Evolutionary conservation across 495 filamentous ascomycete species (phyloP).

Genomic region (Trichodelitschia bisporula): DNA sequence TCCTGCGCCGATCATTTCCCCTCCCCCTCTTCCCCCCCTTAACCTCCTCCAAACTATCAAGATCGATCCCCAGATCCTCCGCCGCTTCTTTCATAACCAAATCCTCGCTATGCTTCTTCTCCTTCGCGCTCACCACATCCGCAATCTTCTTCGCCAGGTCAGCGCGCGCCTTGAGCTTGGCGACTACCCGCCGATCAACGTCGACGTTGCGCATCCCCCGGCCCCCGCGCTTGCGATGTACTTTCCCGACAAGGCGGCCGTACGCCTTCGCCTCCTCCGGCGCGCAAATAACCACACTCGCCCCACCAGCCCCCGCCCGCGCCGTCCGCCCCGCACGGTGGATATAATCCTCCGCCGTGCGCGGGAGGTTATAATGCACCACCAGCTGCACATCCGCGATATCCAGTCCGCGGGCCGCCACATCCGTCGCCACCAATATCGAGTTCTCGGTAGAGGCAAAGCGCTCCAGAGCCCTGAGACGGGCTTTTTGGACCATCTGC

Average conservation of each 20-base stretch:
- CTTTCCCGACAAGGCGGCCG: conserved; percentile 61
- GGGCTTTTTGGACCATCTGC: conserved; percentile 91
- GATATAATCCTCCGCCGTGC: conserved; percentile 78
- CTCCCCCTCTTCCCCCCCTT: conserved; percentile 33
- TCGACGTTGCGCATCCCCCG: conserved; percentile 54
- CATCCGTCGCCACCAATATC: conserved; percentile 81
- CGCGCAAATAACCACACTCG: conserved; percentile 66
- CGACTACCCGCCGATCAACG: conserved; percentile 55
- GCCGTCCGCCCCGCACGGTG: conserved; percentile 91
- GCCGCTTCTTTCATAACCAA: conserved; percentile 66
- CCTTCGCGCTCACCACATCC: conserved; percentile 60
- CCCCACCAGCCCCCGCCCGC: conserved; percentile 48
- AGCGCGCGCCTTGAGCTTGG: conserved; percentile 47
- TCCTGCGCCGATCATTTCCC: conserved; percentile 43
- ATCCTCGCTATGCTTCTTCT: conserved; percentile 60
- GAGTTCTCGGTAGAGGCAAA: conserved; percentile 35
- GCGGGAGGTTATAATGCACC: conserved; percentile 85
- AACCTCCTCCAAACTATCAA: conserved; percentile 68
- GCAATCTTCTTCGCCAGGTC: conserved; percentile 61
- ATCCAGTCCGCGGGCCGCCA: conserved; percentile 89
- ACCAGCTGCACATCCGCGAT: conserved; percentile 71
- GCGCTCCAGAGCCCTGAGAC: conserved; percentile 71
- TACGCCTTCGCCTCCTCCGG: conserved; percentile 78
- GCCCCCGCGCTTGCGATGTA: conserved; percentile 41
- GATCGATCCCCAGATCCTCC: conserved; percentile 83